Conservation (phyloP, 805 yeast species). For the Barnettozyma populi region DNA sequence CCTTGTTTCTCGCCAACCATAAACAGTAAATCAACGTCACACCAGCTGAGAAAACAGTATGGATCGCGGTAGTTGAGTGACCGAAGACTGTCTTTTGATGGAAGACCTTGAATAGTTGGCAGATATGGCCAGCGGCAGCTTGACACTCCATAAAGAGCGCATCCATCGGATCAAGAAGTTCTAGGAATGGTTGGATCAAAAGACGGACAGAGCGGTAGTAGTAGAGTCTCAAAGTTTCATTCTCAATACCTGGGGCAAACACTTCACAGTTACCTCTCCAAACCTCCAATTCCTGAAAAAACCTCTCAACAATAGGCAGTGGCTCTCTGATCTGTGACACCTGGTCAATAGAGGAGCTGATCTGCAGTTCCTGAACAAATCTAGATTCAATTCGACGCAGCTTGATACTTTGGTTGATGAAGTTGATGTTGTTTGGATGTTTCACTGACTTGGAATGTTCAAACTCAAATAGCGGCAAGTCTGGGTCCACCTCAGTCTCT, state of each 20-base stretch:
- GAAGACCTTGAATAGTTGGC: slow-evolving; percentile 57
- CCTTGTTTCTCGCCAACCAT: slow-evolving; percentile 59
- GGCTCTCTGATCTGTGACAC: slow-evolving; percentile 28
- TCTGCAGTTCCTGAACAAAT: slow-evolving; percentile 45
- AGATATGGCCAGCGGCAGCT: slow-evolving; percentile 66
- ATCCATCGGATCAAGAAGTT: slow-evolving; percentile 55
- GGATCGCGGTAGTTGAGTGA: slow-evolving; percentile 61
- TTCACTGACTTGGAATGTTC: slow-evolving; percentile 32
- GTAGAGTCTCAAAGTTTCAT: slow-evolving; percentile 52
- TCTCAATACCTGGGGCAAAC: slow-evolving; percentile 45
- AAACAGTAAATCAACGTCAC: slow-evolving; percentile 61
- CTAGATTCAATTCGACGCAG: slow-evolving; percentile 55
- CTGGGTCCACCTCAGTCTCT: slow-evolving; percentile 43
- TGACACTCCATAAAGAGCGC: slow-evolving; percentile 59
- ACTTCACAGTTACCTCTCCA: slow-evolving; percentile 53
- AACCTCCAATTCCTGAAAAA: slow-evolving; percentile 46
- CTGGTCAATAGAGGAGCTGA: slow-evolving; percentile 28
- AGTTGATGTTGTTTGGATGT: slow-evolving; percentile 24
- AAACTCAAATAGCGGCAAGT: slow-evolving; percentile 45
- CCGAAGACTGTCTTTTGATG: slow-evolving; percentile 59
- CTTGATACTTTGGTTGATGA: slow-evolving; percentile 52
- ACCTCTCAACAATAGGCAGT: slow-evolving; percentile 45
- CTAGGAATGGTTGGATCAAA: slow-evolving; percentile 59
- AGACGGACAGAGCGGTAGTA: slow-evolving; percentile 57
- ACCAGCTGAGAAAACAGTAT: slow-evolving; percentile 64